These are phyloP conservation scores for Gossypium trilobum DNA, from an alignment of 441 rosid genomes.

Conservation along the genomic window DNA sequence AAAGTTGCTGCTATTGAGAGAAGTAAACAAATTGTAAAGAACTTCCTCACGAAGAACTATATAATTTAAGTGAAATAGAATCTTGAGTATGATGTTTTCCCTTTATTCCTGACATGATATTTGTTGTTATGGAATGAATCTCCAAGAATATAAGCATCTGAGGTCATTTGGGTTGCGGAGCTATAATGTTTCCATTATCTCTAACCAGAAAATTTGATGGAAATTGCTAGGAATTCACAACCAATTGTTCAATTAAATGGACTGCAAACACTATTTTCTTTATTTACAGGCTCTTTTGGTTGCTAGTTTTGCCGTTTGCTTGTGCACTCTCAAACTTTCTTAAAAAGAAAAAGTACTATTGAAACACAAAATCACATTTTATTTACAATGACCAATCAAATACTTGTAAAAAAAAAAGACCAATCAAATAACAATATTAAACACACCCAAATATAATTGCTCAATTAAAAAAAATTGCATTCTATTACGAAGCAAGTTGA, in stretches of 20 bases:
- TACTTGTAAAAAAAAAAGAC: not conserved
- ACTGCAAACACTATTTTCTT: not conserved
- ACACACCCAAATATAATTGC: not conserved
- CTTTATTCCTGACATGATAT: not conserved
- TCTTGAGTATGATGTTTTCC: not conserved
- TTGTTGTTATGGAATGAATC: not conserved
- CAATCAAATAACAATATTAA: not conserved
- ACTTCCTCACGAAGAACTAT: not conserved
- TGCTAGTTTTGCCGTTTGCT: not conserved
- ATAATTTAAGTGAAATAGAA: not conserved
- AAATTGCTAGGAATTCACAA: constrained; percentile 6
- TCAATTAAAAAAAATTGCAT: not conserved
- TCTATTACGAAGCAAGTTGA: not conserved
- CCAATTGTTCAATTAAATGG: constrained; percentile 1
- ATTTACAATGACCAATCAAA: not conserved
- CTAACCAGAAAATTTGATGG: not conserved
- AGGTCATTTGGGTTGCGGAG: not conserved
- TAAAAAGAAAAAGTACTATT: not conserved
- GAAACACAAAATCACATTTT: not conserved
- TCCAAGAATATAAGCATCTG: not conserved
- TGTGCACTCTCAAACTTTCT: not conserved
- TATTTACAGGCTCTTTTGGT: not conserved
- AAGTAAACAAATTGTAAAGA: not conserved
- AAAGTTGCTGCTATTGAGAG: constrained; percentile 6
- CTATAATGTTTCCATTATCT: not conserved